Conservation (phyloP, 73 alveolate genomes). For the Diophrys sp. region DNA sequence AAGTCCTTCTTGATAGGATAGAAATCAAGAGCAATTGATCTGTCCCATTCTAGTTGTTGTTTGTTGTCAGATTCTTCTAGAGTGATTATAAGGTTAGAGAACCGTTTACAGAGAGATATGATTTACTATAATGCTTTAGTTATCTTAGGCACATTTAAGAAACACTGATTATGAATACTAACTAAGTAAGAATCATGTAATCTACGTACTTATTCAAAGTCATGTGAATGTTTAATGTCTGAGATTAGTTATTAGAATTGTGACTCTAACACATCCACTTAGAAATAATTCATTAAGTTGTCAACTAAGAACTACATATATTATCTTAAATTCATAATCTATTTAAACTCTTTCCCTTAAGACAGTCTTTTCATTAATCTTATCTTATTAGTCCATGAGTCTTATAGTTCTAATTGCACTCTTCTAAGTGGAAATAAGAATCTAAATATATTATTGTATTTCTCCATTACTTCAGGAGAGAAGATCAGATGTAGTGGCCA, state of each 20-base stretch:
- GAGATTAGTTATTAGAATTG: constrained; percentile 41
- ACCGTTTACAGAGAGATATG: background rate
- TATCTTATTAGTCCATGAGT: constrained; percentile 33
- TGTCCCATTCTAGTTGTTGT: constrained; percentile 9
- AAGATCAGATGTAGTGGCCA: constrained; percentile 70
- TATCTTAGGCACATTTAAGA: constrained; percentile 32
- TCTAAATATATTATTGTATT: constrained; percentile 57
- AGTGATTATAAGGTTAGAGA: background rate
- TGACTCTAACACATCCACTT: constrained; percentile 61
- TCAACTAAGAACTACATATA: constrained; percentile 59
- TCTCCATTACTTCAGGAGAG: constrained; percentile 58
- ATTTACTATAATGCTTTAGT: constrained; percentile 52
- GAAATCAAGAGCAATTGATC: constrained; percentile 31
- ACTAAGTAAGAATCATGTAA: constrained; percentile 56
- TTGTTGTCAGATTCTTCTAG: constrained; percentile 1
- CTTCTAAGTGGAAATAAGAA: constrained; percentile 67
- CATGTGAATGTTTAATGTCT: constrained; percentile 42
- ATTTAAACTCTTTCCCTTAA: constrained; percentile 9
- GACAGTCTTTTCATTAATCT: constrained; percentile 21
- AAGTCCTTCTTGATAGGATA: constrained; percentile 25
- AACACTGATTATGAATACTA: constrained; percentile 43
- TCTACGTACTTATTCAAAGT: constrained; percentile 65
- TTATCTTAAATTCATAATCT: constrained; percentile 31
- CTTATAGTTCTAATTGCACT: constrained; percentile 50
- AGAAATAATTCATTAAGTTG: constrained; percentile 59